A percentile compares a stretch with the other conserved stretches of the same genome.
Evolutionary conservation across 2,329 filamentous ascomycete species (phyloP).

Genomic region (Allantophomopsis cytisporea): DNA sequence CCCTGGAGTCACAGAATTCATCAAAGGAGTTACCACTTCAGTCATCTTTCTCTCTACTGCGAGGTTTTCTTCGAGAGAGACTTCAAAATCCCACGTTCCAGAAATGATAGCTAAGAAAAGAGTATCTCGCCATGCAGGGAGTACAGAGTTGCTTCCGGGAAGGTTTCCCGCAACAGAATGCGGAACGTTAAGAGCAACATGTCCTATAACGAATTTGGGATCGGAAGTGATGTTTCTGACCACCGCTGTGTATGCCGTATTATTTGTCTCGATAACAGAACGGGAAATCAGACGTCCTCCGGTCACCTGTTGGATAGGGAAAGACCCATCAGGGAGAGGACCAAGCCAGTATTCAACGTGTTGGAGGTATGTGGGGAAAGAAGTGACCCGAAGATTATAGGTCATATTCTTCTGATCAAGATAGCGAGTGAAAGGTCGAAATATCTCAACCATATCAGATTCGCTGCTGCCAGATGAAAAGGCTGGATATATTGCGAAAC

Average conservation of each 20-base stretch:
- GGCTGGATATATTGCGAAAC: no score
- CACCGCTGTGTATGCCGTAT: constrained; percentile 8
- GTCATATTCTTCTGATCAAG: no score
- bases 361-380: no score
- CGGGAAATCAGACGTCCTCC: constrained; percentile 29
- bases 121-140: constrained; percentile 25
- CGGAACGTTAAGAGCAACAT: constrained; percentile 18
- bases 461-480: no score
- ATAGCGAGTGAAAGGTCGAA: no score
- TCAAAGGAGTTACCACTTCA: constrained; percentile 19
- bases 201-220: constrained; percentile 18
- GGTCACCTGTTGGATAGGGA: neutral
- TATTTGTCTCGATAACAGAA: constrained; percentile 15
- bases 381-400: no score
- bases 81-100: constrained; percentile 20
- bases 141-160: constrained; percentile 19
- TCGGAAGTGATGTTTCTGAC: constrained; percentile 19
- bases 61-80: constrained; percentile 14
- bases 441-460: no score
- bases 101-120: constrained; percentile 18
- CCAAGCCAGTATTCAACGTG: no score
- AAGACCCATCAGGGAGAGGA: no score
- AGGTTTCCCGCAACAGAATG: constrained; percentile 2
- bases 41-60: constrained; percentile 17
- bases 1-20: constrained; percentile 21